A percentile compares a stretch with the other conserved stretches of the same genome.
These are phyloP conservation scores for Vigna reflexopilosa DNA, from an alignment of 306 rosid species.

Conservation along the genomic window DNA sequence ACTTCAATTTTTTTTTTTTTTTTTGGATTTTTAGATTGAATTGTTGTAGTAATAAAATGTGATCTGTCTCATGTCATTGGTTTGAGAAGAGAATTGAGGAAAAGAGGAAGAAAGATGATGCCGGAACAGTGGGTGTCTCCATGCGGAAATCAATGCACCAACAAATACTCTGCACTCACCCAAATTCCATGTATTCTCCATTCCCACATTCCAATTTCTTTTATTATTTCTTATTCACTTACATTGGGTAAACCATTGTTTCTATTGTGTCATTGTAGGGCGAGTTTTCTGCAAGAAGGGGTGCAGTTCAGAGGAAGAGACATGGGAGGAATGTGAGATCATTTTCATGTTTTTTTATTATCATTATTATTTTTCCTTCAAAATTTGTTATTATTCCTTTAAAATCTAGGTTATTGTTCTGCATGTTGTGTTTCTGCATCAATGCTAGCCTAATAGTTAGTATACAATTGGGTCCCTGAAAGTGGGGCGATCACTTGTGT, in stretches of 20 bases:
- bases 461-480: neutral
- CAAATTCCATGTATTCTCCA: conserved; percentile 68
- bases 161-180: conserved; percentile 75
- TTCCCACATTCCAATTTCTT: neutral
- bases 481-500: neutral
- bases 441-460: neutral
- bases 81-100: neutral
- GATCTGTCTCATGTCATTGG: too few species aligned
- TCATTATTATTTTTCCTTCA: too few species aligned
- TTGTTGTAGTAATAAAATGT: too few species aligned
- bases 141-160: conserved; percentile 80
- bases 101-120: conserved; percentile 47
- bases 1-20: too few species aligned
- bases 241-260: too few species aligned
- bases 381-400: neutral
- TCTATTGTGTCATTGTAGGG: conserved; percentile 55
- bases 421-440: conserved; percentile 30
- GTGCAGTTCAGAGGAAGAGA: conserved; percentile 72
- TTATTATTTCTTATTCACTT: too few species aligned
- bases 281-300: conserved; percentile 97
- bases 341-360: neutral
- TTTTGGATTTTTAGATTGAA: too few species aligned
- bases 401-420: conserved; percentile 11
- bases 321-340: conserved; percentile 86
- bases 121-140: conserved; percentile 83